Evolutionary conservation across 176 grass and related monocot genomes (phyloP).

Genomic region (Aegilops speltoides): DNA sequence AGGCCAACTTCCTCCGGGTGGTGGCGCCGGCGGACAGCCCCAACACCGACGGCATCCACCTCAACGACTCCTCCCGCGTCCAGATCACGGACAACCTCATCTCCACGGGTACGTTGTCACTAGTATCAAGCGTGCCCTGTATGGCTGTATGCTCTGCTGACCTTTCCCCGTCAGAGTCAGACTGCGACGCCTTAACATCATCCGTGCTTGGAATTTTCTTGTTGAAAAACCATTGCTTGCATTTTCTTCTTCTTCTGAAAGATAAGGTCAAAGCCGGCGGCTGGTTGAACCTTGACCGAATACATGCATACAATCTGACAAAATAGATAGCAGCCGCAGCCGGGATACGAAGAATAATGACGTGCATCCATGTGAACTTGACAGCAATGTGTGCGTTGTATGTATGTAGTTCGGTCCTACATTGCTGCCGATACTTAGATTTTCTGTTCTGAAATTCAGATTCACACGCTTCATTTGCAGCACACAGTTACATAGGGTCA

Average conservation of each 20-base stretch:
- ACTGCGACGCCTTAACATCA: not conserved
- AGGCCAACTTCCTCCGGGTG: constrained; percentile 56
- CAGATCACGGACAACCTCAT: constrained; percentile 55
- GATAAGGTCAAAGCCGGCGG: constrained; percentile 16
- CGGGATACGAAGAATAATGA: not conserved
- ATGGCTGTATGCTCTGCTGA: not conserved
- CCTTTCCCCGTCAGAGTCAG: not conserved
- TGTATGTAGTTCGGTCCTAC: not conserved
- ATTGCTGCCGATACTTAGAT: not conserved
- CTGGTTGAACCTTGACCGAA: constrained; percentile 7
- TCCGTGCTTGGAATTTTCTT: too few species aligned
- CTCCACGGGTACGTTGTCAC: constrained; percentile 44
- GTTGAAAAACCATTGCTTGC: not conserved
- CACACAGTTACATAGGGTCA: not conserved
- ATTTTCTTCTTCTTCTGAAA: not conserved
- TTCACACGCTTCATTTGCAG: not conserved
- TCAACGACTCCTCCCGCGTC: constrained; percentile 52
- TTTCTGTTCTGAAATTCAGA: not conserved
- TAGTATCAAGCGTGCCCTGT: not conserved
- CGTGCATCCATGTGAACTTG: too few species aligned
- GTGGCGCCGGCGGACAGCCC: constrained; percentile 77
- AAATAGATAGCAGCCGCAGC: not conserved
- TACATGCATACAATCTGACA: not conserved
- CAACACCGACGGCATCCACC: constrained; percentile 91
- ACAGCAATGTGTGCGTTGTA: too few species aligned